Evolutionary conservation across 352 stramenopile genomes (phyloP).

Genomic region (Globisporangium barbulae): DNA sequence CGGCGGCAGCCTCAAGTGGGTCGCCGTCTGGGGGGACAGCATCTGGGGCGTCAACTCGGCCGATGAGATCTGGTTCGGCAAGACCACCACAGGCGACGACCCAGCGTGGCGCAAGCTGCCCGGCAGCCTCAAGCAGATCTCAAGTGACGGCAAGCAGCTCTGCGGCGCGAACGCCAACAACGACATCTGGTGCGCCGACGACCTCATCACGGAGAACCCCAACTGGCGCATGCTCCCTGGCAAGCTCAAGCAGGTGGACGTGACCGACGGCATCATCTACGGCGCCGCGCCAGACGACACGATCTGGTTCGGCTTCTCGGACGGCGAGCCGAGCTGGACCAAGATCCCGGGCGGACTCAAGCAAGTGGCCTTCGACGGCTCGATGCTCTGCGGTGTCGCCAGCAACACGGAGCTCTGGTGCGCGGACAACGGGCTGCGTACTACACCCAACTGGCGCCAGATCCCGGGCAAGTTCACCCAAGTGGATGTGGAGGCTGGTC

Average conservation of each 20-base stretch:
- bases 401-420: constrained; percentile 15
- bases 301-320: constrained; percentile 23
- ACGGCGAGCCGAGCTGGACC: constrained; percentile 18
- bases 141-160: constrained; percentile 32
- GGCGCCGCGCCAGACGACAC: constrained; percentile 10
- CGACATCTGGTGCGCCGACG: constrained; percentile 25
- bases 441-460: constrained; percentile 14
- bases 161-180: constrained; percentile 21
- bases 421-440: constrained; percentile 13
- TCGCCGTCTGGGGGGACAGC: constrained; percentile 23
- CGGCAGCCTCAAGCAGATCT: constrained; percentile 23
- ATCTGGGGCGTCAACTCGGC: constrained; percentile 22
- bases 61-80: constrained; percentile 19
- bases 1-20: constrained; percentile 8
- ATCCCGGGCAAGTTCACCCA: constrained; percentile 16
- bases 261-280: constrained; percentile 25
- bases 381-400: constrained; percentile 24
- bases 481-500: constrained; percentile 22
- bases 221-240: constrained; percentile 29
- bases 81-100: neutral
- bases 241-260: constrained; percentile 22
- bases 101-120: constrained; percentile 18
- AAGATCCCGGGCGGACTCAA: constrained; percentile 11
- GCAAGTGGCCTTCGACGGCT: constrained; percentile 25
- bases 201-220: constrained; percentile 18